Evolutionary conservation across 345 rosid genomes (phyloP).

Genomic region (Trapa bicornis): DNA sequence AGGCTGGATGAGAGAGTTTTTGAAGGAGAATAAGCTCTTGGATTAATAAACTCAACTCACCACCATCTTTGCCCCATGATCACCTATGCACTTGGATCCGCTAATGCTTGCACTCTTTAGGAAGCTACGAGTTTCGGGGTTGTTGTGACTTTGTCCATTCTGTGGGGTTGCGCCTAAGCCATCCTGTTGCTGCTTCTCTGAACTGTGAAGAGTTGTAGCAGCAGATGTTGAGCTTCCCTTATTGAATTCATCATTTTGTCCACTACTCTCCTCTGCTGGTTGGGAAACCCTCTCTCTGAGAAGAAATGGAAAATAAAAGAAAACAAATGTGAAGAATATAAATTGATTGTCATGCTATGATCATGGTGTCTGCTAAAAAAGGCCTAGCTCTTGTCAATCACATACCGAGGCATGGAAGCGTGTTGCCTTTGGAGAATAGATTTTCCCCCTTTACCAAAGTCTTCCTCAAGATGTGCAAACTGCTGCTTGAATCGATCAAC

Average conservation of each 20-base stretch:
- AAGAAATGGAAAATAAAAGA: background rate
- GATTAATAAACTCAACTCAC: background rate
- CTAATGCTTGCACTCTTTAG: slow-evolving; percentile 2
- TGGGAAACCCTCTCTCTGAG: background rate
- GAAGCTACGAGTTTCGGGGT: background rate
- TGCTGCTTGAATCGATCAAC: slow-evolving; percentile 98
- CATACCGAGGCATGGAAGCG: slow-evolving; percentile 89
- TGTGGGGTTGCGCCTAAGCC: background rate
- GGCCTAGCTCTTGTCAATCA: background rate
- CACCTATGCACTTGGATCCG: slow-evolving; percentile 1
- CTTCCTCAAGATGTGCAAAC: slow-evolving; percentile 95
- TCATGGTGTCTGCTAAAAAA: background rate
- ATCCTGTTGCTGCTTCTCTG: background rate
- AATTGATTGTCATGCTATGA: background rate
- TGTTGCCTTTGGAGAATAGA: slow-evolving; percentile 81
- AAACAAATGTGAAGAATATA: background rate
- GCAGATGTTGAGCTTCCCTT: background rate
- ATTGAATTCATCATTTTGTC: background rate
- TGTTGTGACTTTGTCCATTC: background rate
- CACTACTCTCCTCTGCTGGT: background rate
- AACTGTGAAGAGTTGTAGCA: background rate
- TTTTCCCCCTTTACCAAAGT: slow-evolving; percentile 71
- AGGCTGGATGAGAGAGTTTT: background rate
- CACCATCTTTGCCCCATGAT: background rate
- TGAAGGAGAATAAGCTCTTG: background rate